Evolutionary conservation across 140 eudicot genomes (phyloP), one percentile per base, ranked within the genome.

Genomic region (Cichorium intybus): DNA sequence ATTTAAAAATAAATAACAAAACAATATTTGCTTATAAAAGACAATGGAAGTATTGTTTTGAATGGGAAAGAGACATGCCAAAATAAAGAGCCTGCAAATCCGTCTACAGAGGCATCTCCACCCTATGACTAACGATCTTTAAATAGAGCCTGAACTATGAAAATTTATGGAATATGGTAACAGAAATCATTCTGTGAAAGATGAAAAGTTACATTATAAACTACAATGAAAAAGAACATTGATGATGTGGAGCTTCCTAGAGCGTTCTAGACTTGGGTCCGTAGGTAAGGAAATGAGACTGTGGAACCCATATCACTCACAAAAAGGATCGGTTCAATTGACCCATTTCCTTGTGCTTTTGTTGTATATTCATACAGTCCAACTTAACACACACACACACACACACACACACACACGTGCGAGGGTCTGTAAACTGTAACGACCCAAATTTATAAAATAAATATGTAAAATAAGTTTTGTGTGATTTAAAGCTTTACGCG

Each of bases 71-170:
- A 16, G 52, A 67, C 52, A 48, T 20, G 31, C 60, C 29, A 46
- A 70, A 48, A 59, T 60, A 60, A 47, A 51, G 53, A 62, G 7
- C 31, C 75, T 59, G 75, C 51, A 48, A 60, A 58, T 58, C 47
- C 64, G 31, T 57, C 63, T 57, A 46, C 46, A 57, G 46, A 31
- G 67, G 50, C 68, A 58, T 47, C 58, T 69, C 24, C 23, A 67
- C 50, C 31, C 74, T 56, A 68, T 17, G 57, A 56, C 56, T n/a
- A 47, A 58, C 20, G 33, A 60, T 28, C 60, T 37, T 62, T 56
- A 33, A 66, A 65, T 57, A 60, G 55, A 66, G 66, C 56, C 62
- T 66, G 37, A 48, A 34, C 55, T 66, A n/a, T 65, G 65, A 65
- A 26, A 35, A 24, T n/a, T 16, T 56, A 34, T 54, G 46, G 41